These are phyloP conservation scores for Komagataella populi DNA, from an alignment of 805 yeast species.

Conservation along the genomic window DNA sequence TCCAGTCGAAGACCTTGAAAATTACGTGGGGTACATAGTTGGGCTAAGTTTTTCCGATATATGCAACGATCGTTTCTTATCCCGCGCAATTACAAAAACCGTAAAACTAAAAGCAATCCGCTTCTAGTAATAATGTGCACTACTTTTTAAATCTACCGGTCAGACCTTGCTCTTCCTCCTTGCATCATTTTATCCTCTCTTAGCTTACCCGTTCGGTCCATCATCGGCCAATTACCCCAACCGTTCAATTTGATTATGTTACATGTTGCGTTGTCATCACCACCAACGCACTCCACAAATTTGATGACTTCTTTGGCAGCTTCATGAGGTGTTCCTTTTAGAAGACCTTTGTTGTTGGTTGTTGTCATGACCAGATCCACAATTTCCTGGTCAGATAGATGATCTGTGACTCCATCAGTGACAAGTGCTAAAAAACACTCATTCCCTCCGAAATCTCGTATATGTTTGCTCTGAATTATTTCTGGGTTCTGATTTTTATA, in stretches of 20 bases:
- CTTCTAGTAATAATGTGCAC: not conserved
- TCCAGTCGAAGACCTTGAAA: not conserved
- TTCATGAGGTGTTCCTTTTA: slow-evolving; percentile 66
- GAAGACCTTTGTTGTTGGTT: slow-evolving; percentile 46
- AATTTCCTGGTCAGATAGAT: slow-evolving; percentile 78
- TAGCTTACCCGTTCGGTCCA: slow-evolving; percentile 70
- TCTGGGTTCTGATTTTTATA: slow-evolving; percentile 13
- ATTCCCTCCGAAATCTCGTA: slow-evolving; percentile 55
- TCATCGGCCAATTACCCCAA: slow-evolving; percentile 89
- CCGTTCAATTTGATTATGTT: slow-evolving; percentile 66
- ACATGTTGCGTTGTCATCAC: slow-evolving; percentile 95
- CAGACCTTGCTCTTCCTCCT: not conserved
- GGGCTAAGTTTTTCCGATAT: not conserved
- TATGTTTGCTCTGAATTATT: slow-evolving; percentile 6
- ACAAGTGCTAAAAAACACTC: slow-evolving; percentile 77
- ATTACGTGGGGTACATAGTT: not conserved
- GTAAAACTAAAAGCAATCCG: not conserved
- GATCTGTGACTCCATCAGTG: slow-evolving; percentile 80
- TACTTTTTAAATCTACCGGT: not conserved
- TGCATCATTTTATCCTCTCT: slow-evolving; percentile 50
- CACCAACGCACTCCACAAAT: slow-evolving; percentile 77
- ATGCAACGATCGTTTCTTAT: not conserved
- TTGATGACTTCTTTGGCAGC: slow-evolving; percentile 79
- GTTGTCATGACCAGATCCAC: slow-evolving; percentile 75
- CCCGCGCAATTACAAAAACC: not conserved